phyloP scores from a whole-genome alignment of 805 yeast genomes.

The Myxozyma geophila region DNA sequence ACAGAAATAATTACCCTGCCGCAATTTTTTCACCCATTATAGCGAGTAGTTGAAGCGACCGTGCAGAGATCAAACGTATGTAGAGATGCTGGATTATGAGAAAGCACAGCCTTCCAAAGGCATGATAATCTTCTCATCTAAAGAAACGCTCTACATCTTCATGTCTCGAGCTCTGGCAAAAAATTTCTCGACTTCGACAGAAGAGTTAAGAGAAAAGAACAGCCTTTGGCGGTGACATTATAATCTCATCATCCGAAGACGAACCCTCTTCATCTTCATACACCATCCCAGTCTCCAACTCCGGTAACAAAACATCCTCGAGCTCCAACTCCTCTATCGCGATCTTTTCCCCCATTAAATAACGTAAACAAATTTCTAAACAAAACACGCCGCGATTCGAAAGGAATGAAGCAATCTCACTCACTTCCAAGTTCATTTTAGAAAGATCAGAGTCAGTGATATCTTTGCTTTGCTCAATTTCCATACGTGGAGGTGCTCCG shows the following conservation, averaged over 20 bases:
- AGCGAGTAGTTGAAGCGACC: no score
- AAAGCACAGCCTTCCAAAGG: no score
- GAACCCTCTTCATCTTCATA: conserved; percentile 9
- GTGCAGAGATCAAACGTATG: no score
- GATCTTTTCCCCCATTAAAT: conserved; percentile 70
- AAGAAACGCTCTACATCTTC: no score
- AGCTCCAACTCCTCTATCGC: conserved; percentile 12
- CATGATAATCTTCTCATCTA: no score
- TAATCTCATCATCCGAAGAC: conserved; percentile 30
- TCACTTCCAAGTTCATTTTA: conserved; percentile 57
- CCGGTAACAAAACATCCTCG: not conserved
- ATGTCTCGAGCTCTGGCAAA: no score
- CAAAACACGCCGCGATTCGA: conserved; percentile 67
- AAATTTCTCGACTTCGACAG: not conserved
- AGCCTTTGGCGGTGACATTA: conserved; percentile 22
- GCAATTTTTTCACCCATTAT: no score
- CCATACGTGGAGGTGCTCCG: conserved; percentile 53
- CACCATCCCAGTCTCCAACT: not conserved
- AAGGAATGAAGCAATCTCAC: conserved; percentile 60
- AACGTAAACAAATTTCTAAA: conserved; percentile 77
- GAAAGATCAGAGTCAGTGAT: conserved; percentile 54
- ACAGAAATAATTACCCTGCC: no score
- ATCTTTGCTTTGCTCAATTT: conserved; percentile 80
- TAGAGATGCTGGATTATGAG: no score
- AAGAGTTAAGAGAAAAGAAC: not conserved